These are phyloP conservation scores for Ustilago shanxiensis DNA, from an alignment of 1,284 basidiomycete species.

Conservation along the genomic window DNA sequence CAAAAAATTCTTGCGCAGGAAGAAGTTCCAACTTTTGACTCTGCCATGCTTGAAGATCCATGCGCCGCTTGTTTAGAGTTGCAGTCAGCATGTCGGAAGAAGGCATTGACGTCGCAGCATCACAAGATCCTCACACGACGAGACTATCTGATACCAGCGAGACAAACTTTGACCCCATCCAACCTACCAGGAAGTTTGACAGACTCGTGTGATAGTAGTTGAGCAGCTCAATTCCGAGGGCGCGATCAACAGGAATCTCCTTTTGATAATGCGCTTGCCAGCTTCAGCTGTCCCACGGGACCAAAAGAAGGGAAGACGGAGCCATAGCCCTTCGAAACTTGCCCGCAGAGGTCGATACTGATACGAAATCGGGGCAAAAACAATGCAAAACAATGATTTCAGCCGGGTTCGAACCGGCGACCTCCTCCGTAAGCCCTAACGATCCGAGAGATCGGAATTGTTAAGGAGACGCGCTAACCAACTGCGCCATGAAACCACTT, in stretches of 20 bases:
- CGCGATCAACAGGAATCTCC: not conserved
- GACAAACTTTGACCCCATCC: not conserved
- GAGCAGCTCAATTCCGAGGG: not conserved
- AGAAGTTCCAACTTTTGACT: conserved; percentile 6
- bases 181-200: not conserved
- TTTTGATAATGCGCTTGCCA: not conserved
- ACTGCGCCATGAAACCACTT: conserved; percentile 39
- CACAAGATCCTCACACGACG: no score
- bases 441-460: conserved; percentile 44
- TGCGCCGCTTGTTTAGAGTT: not conserved
- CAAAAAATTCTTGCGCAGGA: conserved; percentile 10
- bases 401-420: conserved; percentile 60
- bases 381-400: conserved; percentile 41
- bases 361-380: not conserved
- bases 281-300: not conserved
- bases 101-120: no score
- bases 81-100: conserved; percentile 3
- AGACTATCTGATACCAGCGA: not conserved
- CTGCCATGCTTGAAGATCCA: not conserved
- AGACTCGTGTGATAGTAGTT: no score
- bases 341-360: not conserved
- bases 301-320: not conserved
- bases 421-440: conserved; percentile 59
- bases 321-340: not conserved
- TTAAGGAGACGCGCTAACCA: conserved; percentile 62